Percentiles rank a stretch among this genome's conserved stretches.
These are phyloP conservation scores for Cucurbita pepo DNA, from an alignment of 306 rosid genomes.

Conservation along the genomic window DNA sequence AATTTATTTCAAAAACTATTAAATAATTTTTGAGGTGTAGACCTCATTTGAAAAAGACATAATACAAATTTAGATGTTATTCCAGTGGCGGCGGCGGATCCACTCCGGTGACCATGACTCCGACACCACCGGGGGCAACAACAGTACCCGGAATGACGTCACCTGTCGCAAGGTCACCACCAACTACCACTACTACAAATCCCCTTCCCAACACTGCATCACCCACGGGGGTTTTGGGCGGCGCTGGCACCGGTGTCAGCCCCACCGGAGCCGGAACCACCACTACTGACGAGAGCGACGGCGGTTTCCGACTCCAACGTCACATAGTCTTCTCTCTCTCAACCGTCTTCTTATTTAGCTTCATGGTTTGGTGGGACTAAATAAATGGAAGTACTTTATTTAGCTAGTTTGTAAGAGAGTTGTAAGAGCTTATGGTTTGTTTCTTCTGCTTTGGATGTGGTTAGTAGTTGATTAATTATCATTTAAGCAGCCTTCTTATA, in stretches of 20 bases:
- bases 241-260: conserved; percentile 43
- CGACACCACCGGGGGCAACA: conserved; percentile 13
- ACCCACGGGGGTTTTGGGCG: conserved; percentile 55
- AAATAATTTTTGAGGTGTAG: too few relatives aligned
- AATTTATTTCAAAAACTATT: too few relatives aligned
- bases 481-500: neutral
- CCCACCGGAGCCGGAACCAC: conserved; percentile 60
- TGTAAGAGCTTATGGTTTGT: neutral
- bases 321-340: conserved; percentile 17
- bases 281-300: conserved; percentile 44
- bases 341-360: conserved; percentile 2
- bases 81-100: conserved; percentile 22
- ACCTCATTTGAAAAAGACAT: too few relatives aligned
- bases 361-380: conserved; percentile 47
- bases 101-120: conserved; percentile 11
- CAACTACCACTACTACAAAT: conserved; percentile 8
- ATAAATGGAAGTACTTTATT: neutral
- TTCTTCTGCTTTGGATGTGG: neutral
- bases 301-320: conserved; percentile 22
- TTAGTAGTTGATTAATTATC: neutral
- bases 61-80: neutral
- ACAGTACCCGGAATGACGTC: conserved; percentile 10
- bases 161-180: neutral
- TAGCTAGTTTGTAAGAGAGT: neutral
- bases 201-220: conserved; percentile 28